Percentiles rank a stretch among this genome's conserved stretches.
These are phyloP conservation scores for Tilletia setariae DNA, from an alignment of 1,284 basidiomycete species.

Conservation along the genomic window DNA sequence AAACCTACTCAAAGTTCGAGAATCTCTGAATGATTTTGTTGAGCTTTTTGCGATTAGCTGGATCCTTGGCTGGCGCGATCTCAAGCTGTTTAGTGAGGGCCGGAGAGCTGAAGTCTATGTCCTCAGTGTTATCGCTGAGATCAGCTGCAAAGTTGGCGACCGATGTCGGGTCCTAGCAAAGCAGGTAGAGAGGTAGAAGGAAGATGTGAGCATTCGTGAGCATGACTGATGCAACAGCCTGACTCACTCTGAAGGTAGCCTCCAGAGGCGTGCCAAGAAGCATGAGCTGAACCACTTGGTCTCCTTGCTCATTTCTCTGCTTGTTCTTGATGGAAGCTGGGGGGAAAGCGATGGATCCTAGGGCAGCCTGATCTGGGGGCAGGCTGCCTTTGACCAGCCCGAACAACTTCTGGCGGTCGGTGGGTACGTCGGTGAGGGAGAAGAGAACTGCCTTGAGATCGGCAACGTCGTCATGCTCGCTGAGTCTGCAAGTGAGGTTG, in stretches of 20 bases:
- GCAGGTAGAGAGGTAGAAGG: too few relatives aligned
- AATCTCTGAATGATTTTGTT: constrained; percentile 37
- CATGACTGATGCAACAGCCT: constrained; percentile 27
- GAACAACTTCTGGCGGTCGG: constrained; percentile 82
- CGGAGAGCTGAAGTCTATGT: constrained; percentile 28
- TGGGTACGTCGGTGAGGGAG: constrained; percentile 72
- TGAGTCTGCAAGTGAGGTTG: constrained; percentile 12
- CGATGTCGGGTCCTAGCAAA: constrained; percentile 66
- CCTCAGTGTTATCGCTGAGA: constrained; percentile 24
- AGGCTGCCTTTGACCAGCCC: constrained; percentile 80
- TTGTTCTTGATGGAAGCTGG: constrained; percentile 26
- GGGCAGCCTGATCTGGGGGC: constrained; percentile 57
- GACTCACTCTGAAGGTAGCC: constrained; percentile 50
- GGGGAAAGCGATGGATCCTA: constrained; percentile 31
- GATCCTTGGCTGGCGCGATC: constrained; percentile 21
- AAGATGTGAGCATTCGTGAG: too few relatives aligned
- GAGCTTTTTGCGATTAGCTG: constrained; percentile 24
- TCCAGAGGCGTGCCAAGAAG: constrained; percentile 42
- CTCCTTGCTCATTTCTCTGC: constrained; percentile 17
- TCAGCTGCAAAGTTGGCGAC: constrained; percentile 20
- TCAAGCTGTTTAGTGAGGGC: not conserved
- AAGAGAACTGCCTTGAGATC: constrained; percentile 58
- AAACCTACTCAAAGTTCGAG: constrained; percentile 37
- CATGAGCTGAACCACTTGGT: constrained; percentile 32
- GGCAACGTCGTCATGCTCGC: constrained; percentile 2